Base-by-base conservation (phyloP, 495 filamentous ascomycete species). In the Penicillium antarcticum region DNA sequence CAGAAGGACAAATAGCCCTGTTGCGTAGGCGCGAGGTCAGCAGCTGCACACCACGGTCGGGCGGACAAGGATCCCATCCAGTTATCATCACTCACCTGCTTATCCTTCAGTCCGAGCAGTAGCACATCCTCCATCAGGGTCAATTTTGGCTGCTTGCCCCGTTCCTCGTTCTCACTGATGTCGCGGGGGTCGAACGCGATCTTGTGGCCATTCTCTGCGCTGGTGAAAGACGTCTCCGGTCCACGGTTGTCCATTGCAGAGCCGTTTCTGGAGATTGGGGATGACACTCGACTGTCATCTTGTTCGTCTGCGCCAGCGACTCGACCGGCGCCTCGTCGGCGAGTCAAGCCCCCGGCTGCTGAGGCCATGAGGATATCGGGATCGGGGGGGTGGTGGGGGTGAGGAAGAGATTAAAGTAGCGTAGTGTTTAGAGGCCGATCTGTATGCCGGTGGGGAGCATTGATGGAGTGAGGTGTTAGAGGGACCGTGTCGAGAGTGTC, bases 41-140 rank as follows among this genome's bases (percentile, higher is more conserved):
- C 56, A 34, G 52, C 55, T 45, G 38, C 19, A 39, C 5, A 32
- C 23, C 36, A 36, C 33, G 6, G 39, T 53, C 42, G 18, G 31
- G 13, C 17, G 21, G 26, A 29, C 26, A 29, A 7, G 26, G 7
- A 10, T 29, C 26, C 26, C 8, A 10, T 29, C 26, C 5, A 29
- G 6, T 29, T 29, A 7, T 29, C 26, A 29, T 29, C 26, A 58
- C 61, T 57, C 42, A 97, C 92, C 84, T 98, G 95, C 74, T 97
- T 97, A 73, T 98, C 94, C 74, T 98, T 98, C 68, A 98, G 71
- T 32, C 94, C 94, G 63, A 98, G 78, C 65, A 98, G 74, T 59
- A 98, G 71, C 23, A 98, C 86, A 76, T 98, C 94, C 76, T 98
- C 94, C 94, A 98, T 98, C 51, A 98, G 74, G 26, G 95, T 98